These are phyloP conservation scores for Talaromyces amestolkiae DNA, from an alignment of 2,329 filamentous ascomycete genomes.

Conservation along the genomic window DNA sequence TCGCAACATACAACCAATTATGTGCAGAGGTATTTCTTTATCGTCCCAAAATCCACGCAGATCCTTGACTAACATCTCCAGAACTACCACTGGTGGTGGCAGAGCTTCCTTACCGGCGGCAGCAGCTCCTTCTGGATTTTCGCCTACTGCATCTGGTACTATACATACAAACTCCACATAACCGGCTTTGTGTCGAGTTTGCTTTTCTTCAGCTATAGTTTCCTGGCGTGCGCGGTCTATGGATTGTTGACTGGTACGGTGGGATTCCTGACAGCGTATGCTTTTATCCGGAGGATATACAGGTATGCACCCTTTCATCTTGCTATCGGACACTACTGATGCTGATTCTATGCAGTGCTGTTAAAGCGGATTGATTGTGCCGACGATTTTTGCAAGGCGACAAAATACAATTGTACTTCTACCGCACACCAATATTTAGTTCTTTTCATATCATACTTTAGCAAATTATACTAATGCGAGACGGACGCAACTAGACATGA, in stretches of 20 bases:
- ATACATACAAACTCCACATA: slow-evolving; percentile 75
- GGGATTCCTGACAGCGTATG: slow-evolving; percentile 79
- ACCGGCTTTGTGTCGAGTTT: slow-evolving; percentile 74
- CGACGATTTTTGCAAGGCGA: neutral
- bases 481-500: neutral
- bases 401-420: neutral
- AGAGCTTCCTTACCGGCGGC: slow-evolving; percentile 76
- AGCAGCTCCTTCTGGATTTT: slow-evolving; percentile 79
- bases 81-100: slow-evolving; percentile 93
- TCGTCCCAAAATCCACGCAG: neutral
- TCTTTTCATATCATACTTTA: neutral
- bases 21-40: slow-evolving; percentile 62
- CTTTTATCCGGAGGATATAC: slow-evolving; percentile 81
- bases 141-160: slow-evolving; percentile 80
- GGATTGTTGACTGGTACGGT: slow-evolving; percentile 78
- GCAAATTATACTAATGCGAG: slow-evolving; percentile 2
- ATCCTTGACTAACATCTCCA: slow-evolving; percentile 26
- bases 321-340: no score
- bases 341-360: slow-evolving; percentile 16
- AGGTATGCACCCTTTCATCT: slow-evolving; percentile 52
- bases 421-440: neutral
- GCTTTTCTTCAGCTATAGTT: slow-evolving; percentile 82
- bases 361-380: slow-evolving; percentile 18
- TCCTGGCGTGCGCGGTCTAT: slow-evolving; percentile 77
- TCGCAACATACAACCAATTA: slow-evolving; percentile 77